Evolutionary conservation across 495 filamentous ascomycete species (phyloP), one percentile per base, ranked within the genome.

Genomic region (Neurospora intermedia): DNA sequence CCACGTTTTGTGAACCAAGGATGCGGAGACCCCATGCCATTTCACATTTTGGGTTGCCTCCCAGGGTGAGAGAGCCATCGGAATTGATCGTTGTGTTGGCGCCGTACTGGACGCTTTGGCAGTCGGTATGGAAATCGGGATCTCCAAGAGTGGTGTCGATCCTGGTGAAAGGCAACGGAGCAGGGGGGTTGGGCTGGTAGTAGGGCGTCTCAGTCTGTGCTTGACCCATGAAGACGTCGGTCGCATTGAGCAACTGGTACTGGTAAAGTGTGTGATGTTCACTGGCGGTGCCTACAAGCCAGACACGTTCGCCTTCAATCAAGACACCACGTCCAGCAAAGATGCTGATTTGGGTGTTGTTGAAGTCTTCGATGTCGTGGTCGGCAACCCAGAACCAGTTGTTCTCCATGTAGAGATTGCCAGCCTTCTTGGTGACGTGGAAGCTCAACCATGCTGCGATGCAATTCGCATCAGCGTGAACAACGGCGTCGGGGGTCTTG

Each of bases 351-450:
- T 94, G 94, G 4, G 85, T 87, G 42, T 83, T 79, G 73, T 88
- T 88, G 80, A 91, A 88, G 76, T 92, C 90, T 11, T 84, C 75
- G 3, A 89, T 86, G 78, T 98, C 94, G 82, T 98, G 94, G 78
- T 97, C 95, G 1, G 94, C 89, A 40, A 93, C 92, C 94, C 95
- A 98, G 77, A 92, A 89, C 95, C 95, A 98, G 74, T 87, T 89
- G 81, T 98, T 97, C 82, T 97, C 94, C 69, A 97, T 81, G 80
- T 97, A 96, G 11, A 88, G 74, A 18, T 90, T 87, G 0, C 54
- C 54, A 0, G 88, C 92, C n/a, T 86, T 84, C 69, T 87, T 79
- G 3, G 93, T 94, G 59, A 97, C 82, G 77, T 96, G 93, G 43
- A 98, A 83, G 71, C 94, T 87, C 82, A 94, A 86, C 84, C 94